These are phyloP conservation scores for Ascosphaera pollenicola DNA, from an alignment of 2,329 filamentous ascomycete species.

Conservation along the genomic window DNA sequence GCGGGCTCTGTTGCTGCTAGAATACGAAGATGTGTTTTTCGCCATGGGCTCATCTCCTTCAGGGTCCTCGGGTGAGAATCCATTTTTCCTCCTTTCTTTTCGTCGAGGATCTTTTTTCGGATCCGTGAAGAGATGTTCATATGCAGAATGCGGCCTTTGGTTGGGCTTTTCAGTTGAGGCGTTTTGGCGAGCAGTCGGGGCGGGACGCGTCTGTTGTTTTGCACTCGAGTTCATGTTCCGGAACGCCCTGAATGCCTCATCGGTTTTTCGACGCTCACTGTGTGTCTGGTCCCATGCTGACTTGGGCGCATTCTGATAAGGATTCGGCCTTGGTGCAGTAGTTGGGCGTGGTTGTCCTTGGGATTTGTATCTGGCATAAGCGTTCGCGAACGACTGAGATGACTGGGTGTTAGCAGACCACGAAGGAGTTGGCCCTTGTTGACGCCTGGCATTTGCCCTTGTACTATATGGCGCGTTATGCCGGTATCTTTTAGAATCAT, in stretches of 20 bases:
- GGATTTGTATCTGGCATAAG: conserved; percentile 12
- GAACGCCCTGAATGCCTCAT: conserved; percentile 23
- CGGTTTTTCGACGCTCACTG: conserved; percentile 19
- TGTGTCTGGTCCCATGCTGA: conserved; percentile 14
- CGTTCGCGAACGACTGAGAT: conserved; percentile 15
- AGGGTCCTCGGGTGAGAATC: conserved; percentile 35
- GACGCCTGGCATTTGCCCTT: conserved; percentile 4
- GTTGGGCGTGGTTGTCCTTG: too few species aligned
- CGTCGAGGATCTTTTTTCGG: conserved; percentile 17
- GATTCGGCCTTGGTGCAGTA: conserved; percentile 2
- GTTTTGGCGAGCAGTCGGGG: background rate
- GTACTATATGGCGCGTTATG: conserved; percentile 15
- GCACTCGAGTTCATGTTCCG: conserved; percentile 19
- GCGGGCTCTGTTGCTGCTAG: background rate
- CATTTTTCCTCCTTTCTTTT: conserved; percentile 25
- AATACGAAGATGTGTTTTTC: conserved; percentile 27
- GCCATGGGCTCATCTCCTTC: conserved; percentile 39
- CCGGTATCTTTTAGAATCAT: conserved; percentile 38
- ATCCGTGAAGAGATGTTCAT: conserved; percentile 16
- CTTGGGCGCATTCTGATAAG: conserved; percentile 8
- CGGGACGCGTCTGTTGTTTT: background rate
- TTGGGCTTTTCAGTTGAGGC: background rate
- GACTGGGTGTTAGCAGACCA: conserved; percentile 7
- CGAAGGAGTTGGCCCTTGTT: conserved; percentile 1
- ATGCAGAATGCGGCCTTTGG: conserved; percentile 17